Evolutionary conservation across 179 eudicot genomes (phyloP).

Genomic region (Corrigiola litoralis): DNA sequence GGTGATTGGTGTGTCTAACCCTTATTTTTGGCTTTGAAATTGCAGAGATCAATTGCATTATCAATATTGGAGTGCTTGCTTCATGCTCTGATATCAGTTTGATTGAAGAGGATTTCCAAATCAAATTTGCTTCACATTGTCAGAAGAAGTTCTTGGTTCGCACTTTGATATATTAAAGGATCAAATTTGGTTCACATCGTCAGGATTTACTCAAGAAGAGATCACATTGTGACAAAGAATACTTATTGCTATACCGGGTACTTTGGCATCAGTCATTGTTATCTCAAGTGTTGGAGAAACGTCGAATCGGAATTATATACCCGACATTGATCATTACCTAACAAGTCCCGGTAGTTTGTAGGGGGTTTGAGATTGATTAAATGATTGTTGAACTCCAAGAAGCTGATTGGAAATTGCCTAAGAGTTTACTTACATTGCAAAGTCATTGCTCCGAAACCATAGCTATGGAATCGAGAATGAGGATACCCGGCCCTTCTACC

Average conservation of each 20-base stretch:
- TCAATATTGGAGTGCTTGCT: not conserved
- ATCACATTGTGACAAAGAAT: too few relatives aligned
- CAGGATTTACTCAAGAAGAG: not conserved
- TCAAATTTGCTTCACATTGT: not conserved
- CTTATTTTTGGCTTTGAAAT: not conserved
- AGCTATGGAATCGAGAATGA: constrained; percentile 17
- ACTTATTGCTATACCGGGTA: not conserved
- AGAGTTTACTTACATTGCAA: not conserved
- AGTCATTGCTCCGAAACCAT: not conserved
- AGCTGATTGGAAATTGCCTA: constrained; percentile 11
- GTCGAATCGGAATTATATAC: not conserved
- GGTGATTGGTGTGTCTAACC: not conserved
- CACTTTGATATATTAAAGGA: not conserved
- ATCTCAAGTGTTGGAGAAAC: not conserved
- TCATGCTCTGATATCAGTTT: not conserved
- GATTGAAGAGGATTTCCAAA: not conserved
- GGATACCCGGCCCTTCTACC: constrained; percentile 4
- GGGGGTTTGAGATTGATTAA: not conserved
- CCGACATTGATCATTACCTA: not conserved
- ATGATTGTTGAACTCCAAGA: constrained; percentile 17
- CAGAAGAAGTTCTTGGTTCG: not conserved
- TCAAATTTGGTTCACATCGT: not conserved
- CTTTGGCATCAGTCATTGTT: not conserved
- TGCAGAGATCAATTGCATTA: constrained; percentile 8
- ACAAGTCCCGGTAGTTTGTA: not conserved